A percentile compares a stretch with the other conserved stretches of the same genome.
phyloP scores from a whole-genome alignment of 306 rosid species.

The Lathyrus aphaca region DNA sequence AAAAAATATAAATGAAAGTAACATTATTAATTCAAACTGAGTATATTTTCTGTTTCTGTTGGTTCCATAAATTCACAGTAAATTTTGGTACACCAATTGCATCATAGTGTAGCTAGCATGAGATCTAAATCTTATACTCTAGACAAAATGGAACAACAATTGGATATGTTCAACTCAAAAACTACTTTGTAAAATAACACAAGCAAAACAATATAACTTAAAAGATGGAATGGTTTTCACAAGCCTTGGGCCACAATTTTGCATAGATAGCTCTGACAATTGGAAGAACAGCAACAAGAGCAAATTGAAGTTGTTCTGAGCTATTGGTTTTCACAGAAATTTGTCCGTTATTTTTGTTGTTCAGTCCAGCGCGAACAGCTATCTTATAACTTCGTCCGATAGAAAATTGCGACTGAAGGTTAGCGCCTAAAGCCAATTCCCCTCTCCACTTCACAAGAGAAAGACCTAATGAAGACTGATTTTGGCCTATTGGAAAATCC shows the following conservation, averaged over 20 bases:
- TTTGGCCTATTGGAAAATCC: slow-evolving; percentile 90
- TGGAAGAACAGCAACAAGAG: slow-evolving; percentile 78
- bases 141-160: slow-evolving; percentile 23
- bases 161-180: slow-evolving; percentile 29
- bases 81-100: slow-evolving; percentile 32
- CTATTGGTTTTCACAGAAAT: slow-evolving; percentile 78
- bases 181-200: slow-evolving; percentile 34
- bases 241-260: slow-evolving; percentile 65
- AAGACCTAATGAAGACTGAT: slow-evolving; percentile 79
- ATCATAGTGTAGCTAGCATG: slow-evolving; percentile 28
- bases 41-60: background rate
- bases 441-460: slow-evolving; percentile 94
- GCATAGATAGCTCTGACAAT: slow-evolving; percentile 68
- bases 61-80: slow-evolving; percentile 39
- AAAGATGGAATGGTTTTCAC: slow-evolving; percentile 68
- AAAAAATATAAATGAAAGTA: too few relatives aligned
- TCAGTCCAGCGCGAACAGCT: slow-evolving; percentile 86
- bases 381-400: slow-evolving; percentile 81
- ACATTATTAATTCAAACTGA: background rate
- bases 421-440: slow-evolving; percentile 77
- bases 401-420: slow-evolving; percentile 82
- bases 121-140: slow-evolving; percentile 30
- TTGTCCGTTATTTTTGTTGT: slow-evolving; percentile 96
- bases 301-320: slow-evolving; percentile 92
- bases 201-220: slow-evolving; percentile 43